A percentile compares a stretch with the other conserved stretches of the same genome.
Conservation (phyloP, 345 rosid genomes). For the Euphorbia lathyris region DNA sequence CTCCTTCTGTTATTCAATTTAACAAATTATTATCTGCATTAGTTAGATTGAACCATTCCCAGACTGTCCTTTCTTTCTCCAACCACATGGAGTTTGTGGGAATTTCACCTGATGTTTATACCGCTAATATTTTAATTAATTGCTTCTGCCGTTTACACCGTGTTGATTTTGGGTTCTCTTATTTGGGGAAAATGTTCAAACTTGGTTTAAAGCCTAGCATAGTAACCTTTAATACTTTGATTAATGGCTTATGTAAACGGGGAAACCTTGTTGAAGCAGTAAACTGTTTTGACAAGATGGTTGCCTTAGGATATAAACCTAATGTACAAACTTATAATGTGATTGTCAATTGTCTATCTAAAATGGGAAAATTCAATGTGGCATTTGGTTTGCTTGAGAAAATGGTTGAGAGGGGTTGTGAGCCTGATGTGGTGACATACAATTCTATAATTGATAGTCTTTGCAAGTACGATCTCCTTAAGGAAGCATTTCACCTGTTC, state of each 20-base stretch:
- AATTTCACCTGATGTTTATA: background rate
- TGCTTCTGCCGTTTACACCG: background rate
- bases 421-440: conserved; percentile 1
- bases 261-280: background rate
- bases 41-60: background rate
- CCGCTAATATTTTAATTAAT: too few relatives aligned
- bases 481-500: background rate
- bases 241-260: background rate
- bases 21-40: background rate
- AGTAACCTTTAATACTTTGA: background rate
- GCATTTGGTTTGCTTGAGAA: background rate
- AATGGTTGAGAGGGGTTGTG: background rate
- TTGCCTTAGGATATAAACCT: background rate
- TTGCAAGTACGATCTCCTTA: background rate
- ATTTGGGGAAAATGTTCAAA: background rate
- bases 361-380: background rate
- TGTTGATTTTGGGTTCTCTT: background rate
- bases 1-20: background rate
- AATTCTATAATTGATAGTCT: background rate
- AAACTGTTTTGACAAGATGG: background rate
- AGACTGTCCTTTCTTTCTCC: background rate
- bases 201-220: background rate
- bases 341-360: background rate
- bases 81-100: background rate
- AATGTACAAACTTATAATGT: background rate